Evolutionary conservation across 2,329 filamentous ascomycete genomes (phyloP).

Genomic region (Mycosphaerella arachidis): DNA sequence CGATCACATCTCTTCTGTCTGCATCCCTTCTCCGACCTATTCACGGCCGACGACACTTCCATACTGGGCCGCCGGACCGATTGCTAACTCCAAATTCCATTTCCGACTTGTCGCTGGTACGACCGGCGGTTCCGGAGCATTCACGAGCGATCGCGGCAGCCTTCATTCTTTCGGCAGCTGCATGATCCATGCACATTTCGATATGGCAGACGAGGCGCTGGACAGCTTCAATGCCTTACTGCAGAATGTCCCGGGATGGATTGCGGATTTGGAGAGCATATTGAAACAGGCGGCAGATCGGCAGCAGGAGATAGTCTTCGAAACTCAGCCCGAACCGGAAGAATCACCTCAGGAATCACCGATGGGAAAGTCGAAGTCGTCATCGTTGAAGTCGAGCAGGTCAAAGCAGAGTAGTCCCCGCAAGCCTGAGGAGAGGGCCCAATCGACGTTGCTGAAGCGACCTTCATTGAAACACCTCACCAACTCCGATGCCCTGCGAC

Average conservation of each 20-base stretch:
- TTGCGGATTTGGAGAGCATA: conserved; percentile 30
- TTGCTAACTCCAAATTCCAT: too few species aligned
- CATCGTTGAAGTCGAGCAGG: conserved; percentile 23
- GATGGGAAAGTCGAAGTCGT: conserved; percentile 15
- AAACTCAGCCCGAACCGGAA: conserved; percentile 15
- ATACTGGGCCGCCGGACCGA: neutral
- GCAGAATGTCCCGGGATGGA: conserved; percentile 30
- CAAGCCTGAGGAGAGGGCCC: conserved; percentile 2
- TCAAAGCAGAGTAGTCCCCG: conserved; percentile 2
- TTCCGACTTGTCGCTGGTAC: conserved; percentile 1
- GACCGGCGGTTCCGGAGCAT: conserved; percentile 4
- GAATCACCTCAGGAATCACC: neutral
- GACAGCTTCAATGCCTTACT: conserved; percentile 27
- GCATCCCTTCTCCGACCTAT: neutral
- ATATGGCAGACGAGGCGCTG: conserved; percentile 32
- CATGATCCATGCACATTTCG: conserved; percentile 2
- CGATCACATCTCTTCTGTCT: neutral
- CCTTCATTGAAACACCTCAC: conserved; percentile 26
- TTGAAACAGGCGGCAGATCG: conserved; percentile 22
- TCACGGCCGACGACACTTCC: neutral
- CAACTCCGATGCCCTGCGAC: conserved; percentile 25
- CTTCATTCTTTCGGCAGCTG: conserved; percentile 4
- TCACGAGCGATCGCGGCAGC: conserved; percentile 2
- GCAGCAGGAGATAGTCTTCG: conserved; percentile 28
- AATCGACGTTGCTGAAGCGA: conserved; percentile 9